Evolutionary conservation across 306 rosid species (phyloP).

Genomic region (Herpetospermum pedunculosum): DNA sequence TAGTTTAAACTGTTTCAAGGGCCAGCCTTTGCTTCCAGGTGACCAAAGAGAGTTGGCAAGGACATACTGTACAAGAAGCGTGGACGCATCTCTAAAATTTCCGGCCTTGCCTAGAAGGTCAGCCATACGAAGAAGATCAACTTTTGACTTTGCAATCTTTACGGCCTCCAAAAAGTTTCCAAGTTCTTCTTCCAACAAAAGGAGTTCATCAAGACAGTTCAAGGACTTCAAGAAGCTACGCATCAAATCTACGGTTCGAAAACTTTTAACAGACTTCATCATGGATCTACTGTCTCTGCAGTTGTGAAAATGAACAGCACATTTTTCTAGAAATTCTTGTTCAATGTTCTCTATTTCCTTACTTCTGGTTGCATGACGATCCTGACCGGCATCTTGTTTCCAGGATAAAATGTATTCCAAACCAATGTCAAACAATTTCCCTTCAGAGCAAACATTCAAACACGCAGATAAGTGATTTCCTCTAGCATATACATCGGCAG

Average conservation of each 20-base stretch:
- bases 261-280: conserved; percentile 67
- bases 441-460: conserved; percentile 40
- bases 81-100: conserved; percentile 34
- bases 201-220: conserved; percentile 44
- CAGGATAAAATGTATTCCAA: conserved; percentile 38
- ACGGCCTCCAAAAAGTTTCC: conserved; percentile 60
- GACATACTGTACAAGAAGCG: conserved; percentile 29
- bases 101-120: conserved; percentile 50
- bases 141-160: conserved; percentile 39
- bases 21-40: conserved; percentile 57
- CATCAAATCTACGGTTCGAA: conserved; percentile 33
- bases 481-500: conserved; percentile 50
- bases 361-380: not conserved
- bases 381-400: conserved; percentile 37
- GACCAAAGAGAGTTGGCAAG: conserved; percentile 58
- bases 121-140: conserved; percentile 26
- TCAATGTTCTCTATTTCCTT: conserved; percentile 27
- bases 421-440: conserved; percentile 45
- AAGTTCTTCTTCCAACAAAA: conserved; percentile 48
- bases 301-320: conserved; percentile 42
- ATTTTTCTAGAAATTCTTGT: conserved; percentile 43
- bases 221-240: conserved; percentile 38
- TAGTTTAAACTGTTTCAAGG: conserved; percentile 30
- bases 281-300: conserved; percentile 36
- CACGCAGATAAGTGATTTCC: conserved; percentile 42